Percentiles rank a stretch among this genome's conserved stretches.
Evolutionary conservation across 1,139 yeast species (phyloP).

Genomic region (Geotrichum candidum): DNA sequence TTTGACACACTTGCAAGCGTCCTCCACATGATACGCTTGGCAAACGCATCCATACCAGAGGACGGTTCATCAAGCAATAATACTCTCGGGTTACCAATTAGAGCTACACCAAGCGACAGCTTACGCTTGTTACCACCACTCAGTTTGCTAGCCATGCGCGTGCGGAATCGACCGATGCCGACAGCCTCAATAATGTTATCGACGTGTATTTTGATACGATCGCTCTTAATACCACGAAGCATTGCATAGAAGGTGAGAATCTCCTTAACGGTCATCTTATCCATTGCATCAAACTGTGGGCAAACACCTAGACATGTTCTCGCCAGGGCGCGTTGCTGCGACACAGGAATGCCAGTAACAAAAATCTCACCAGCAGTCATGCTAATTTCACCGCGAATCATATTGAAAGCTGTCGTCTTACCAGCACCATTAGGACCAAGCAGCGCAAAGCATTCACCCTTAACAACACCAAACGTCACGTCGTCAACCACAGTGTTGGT

Average conservation of each 20-base stretch:
- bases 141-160: conserved; percentile 40
- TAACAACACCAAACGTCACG: conserved; percentile 34
- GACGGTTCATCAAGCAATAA: conserved; percentile 94
- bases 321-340: conserved; percentile 29
- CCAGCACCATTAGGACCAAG: conserved; percentile 99
- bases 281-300: conserved; percentile 40
- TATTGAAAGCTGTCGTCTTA: conserved; percentile 76
- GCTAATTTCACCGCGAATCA: conserved; percentile 50
- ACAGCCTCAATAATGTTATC: conserved; percentile 47
- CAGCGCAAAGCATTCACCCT: conserved; percentile 35
- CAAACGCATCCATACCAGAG: conserved; percentile 75
- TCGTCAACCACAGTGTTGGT: conserved; percentile 31
- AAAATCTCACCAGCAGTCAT: conserved; percentile 31
- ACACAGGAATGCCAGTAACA: conserved; percentile 32
- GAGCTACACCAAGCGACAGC: conserved; percentile 93
- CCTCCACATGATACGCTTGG: conserved; percentile 39
- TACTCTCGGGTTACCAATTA: conserved; percentile 85
- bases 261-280: conserved; percentile 34
- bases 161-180: conserved; percentile 32
- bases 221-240: conserved; percentile 30
- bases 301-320: conserved; percentile 36
- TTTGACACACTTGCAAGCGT: conserved; percentile 32
- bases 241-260: conserved; percentile 33
- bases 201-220: conserved; percentile 82
- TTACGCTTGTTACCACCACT: conserved; percentile 99